Evolutionary conservation across 2,329 filamentous ascomycete genomes (phyloP).

Genomic region (Exserohilum turcica): DNA sequence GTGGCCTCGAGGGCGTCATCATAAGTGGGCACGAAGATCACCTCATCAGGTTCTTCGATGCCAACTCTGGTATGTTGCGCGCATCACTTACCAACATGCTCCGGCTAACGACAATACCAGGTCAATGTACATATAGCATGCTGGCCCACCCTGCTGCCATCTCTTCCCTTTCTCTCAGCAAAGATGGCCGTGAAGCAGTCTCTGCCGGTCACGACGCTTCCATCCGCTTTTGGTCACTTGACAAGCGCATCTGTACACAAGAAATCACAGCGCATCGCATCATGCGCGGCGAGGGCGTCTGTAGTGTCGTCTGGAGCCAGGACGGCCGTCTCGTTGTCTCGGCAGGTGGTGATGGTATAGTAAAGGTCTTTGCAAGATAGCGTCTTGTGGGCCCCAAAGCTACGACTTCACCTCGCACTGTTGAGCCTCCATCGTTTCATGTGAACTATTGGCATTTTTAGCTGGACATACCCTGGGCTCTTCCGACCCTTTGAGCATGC

Average conservation of each 20-base stretch:
- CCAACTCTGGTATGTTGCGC: constrained; percentile 86
- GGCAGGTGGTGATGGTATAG: constrained; percentile 90
- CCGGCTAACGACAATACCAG: constrained; percentile 54
- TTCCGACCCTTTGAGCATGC: constrained; percentile 7
- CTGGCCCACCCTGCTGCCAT: constrained; percentile 93
- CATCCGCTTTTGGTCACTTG: constrained; percentile 94
- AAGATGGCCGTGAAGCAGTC: constrained; percentile 91
- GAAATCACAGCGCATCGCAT: constrained; percentile 91
- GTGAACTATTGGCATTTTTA: constrained; percentile 26
- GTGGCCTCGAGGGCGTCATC: constrained; percentile 81
- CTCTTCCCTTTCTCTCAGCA: constrained; percentile 86
- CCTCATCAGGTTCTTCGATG: constrained; percentile 96
- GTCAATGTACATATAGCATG: constrained; percentile 99
- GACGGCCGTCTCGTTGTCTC: constrained; percentile 95
- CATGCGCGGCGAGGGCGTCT: constrained; percentile 96
- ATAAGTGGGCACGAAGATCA: constrained; percentile 97
- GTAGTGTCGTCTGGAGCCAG: constrained; percentile 91
- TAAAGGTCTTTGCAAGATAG: constrained; percentile 76
- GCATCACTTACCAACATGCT: constrained; percentile 6
- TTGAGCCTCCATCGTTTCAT: constrained; percentile 10
- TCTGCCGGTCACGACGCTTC: constrained; percentile 95
- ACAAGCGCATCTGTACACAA: constrained; percentile 93
- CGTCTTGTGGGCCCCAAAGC: constrained; percentile 10
- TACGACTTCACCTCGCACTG: constrained; percentile 15
- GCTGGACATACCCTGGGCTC: constrained; percentile 24